Evolutionary conservation across 2,329 filamentous ascomycete genomes (phyloP).

Genomic region (Venturia oleaginea): DNA sequence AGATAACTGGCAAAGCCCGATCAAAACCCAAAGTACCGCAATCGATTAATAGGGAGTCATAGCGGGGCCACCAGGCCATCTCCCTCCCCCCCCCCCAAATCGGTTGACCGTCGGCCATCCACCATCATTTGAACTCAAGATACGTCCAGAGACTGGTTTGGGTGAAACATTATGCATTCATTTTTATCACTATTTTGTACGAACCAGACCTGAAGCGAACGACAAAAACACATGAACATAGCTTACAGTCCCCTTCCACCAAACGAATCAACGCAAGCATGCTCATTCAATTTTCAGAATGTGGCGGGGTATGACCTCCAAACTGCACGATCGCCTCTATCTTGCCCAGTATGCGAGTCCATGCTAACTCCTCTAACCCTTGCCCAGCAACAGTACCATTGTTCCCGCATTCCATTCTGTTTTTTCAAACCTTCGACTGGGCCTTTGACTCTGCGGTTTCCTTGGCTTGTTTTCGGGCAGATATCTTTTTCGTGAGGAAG

Average conservation of each 20-base stretch:
- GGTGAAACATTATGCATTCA: no score
- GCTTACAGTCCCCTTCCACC: neutral
- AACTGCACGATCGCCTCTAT: neutral
- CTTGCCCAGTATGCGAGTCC: neutral
- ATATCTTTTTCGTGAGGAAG: conserved; percentile 39
- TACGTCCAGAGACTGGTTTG: no score
- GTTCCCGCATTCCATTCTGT: neutral
- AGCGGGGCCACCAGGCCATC: no score
- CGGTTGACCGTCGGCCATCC: no score
- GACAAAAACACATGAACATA: neutral
- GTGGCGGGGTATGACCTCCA: neutral
- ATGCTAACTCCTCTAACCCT: neutral
- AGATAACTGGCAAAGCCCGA: no score
- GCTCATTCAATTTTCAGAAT: neutral
- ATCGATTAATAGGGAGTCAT: no score
- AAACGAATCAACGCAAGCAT: neutral
- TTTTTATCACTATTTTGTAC: no score
- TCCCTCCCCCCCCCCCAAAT: no score
- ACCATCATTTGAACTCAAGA: no score
- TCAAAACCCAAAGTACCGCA: no score
- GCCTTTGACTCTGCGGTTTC: no score
- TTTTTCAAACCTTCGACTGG: no score
- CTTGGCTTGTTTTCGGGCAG: conserved; percentile 18
- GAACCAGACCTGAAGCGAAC: neutral
- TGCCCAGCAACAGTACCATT: neutral